Percentiles rank a stretch among this genome's conserved stretches.
Conservation (phyloP, 2,329 filamentous ascomycete genomes). For the Exophiala sp. region DNA sequence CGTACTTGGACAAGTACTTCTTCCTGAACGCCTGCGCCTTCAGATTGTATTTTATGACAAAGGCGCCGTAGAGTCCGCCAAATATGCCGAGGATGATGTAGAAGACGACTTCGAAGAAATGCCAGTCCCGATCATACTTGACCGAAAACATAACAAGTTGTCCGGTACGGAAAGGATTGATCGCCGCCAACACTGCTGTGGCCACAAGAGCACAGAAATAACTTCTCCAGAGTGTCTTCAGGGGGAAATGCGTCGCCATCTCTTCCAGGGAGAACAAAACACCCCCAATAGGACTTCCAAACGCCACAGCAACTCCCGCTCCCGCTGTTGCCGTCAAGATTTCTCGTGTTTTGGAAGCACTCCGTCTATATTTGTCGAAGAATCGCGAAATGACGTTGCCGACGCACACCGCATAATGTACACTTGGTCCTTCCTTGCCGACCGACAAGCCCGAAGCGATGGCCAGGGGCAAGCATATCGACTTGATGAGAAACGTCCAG, state of each 20-base stretch:
- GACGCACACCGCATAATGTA: slow-evolving; percentile 97
- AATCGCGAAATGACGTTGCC: slow-evolving; percentile 92
- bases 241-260: slow-evolving; percentile 92
- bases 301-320: slow-evolving; percentile 91
- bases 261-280: slow-evolving; percentile 96
- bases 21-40: slow-evolving; percentile 87
- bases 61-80: slow-evolving; percentile 88
- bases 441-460: slow-evolving; percentile 93
- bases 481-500: slow-evolving; percentile 91
- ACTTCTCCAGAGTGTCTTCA: slow-evolving; percentile 96
- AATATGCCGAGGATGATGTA: slow-evolving; percentile 89
- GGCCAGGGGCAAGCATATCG: slow-evolving; percentile 78
- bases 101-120: slow-evolving; percentile 93
- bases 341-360: slow-evolving; percentile 89
- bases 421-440: slow-evolving; percentile 94
- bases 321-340: slow-evolving; percentile 92
- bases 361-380: slow-evolving; percentile 86
- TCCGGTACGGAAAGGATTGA: slow-evolving; percentile 96
- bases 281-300: slow-evolving; percentile 93
- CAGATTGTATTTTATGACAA: slow-evolving; percentile 97
- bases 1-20: slow-evolving; percentile 77
- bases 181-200: slow-evolving; percentile 82
- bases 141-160: slow-evolving; percentile 99
- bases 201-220: slow-evolving; percentile 97
- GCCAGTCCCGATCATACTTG: slow-evolving; percentile 90